These are phyloP conservation scores for Annulohypoxylon moriforme DNA, from an alignment of 495 filamentous ascomycete genomes.

Conservation along the genomic window DNA sequence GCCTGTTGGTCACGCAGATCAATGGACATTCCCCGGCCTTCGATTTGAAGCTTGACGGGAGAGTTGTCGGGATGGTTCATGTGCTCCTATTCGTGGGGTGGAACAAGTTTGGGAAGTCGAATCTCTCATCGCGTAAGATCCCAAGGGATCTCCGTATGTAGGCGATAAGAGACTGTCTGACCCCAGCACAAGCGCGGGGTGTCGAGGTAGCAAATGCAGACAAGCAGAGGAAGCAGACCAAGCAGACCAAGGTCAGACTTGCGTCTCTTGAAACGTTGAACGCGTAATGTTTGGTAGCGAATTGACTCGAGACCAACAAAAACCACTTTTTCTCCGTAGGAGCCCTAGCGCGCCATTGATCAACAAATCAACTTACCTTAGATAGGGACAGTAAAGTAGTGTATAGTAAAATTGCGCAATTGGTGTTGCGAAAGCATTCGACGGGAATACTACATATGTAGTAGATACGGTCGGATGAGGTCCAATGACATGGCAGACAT, in stretches of 20 bases:
- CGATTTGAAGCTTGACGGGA: conserved; percentile 23
- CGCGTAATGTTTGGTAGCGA: conserved; percentile 42
- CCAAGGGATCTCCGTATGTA: conserved; percentile 20
- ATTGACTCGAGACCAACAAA: conserved; percentile 39
- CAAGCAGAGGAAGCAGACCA: not conserved
- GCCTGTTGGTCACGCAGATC: conserved; percentile 24
- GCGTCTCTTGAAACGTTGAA: conserved; percentile 45
- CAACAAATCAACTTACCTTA: conserved; percentile 22
- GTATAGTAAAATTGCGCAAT: conserved; percentile 37
- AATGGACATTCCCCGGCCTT: conserved; percentile 9
- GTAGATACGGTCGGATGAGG: conserved; percentile 25
- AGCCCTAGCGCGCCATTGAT: conserved; percentile 36
- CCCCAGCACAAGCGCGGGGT: conserved; percentile 33
- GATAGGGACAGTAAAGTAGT: conserved; percentile 4
- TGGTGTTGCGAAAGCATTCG: conserved; percentile 31
- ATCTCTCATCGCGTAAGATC: conserved; percentile 24
- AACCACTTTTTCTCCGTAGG: conserved; percentile 25
- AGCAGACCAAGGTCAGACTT: conserved; percentile 34
- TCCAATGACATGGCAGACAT: conserved; percentile 29
- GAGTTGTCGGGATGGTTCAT: conserved; percentile 8
- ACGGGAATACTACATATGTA: conserved; percentile 28
- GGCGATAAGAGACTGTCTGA: conserved; percentile 36
- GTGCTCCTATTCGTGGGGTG: conserved; percentile 19
- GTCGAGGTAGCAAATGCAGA: conserved; percentile 1
- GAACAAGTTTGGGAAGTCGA: conserved; percentile 12